Conservation (phyloP, 2,329 filamentous ascomycete species). For the Cordyceps javanica region DNA sequence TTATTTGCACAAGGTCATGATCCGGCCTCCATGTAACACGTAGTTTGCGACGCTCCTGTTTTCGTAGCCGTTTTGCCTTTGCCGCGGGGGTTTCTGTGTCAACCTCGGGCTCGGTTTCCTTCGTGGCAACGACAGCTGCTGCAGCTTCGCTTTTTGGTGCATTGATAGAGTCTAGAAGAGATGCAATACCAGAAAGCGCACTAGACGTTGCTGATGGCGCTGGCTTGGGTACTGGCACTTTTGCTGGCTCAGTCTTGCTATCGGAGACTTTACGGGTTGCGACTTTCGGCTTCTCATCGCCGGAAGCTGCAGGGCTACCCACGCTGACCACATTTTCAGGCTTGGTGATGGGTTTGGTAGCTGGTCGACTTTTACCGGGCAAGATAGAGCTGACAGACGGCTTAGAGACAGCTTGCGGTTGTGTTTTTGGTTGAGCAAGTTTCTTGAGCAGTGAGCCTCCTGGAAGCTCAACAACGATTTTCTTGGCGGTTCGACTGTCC, state of each 20-base stretch:
- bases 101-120: conserved; percentile 43
- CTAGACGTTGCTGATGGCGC: conserved; percentile 26
- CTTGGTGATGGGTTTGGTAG: conserved; percentile 37
- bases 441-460: conserved; percentile 34
- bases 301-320: conserved; percentile 22
- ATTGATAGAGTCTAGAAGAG: conserved; percentile 46
- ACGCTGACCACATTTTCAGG: conserved; percentile 20
- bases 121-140: conserved; percentile 36
- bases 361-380: conserved; percentile 42
- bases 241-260: conserved; percentile 20
- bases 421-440: conserved; percentile 30
- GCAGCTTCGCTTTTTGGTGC: conserved; percentile 32
- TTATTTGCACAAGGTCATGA: conserved; percentile 58
- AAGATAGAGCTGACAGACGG: conserved; percentile 23
- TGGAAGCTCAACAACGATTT: conserved; percentile 34
- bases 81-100: conserved; percentile 62
- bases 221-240: conserved; percentile 22
- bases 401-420: conserved; percentile 25
- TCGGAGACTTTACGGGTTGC: conserved; percentile 2
- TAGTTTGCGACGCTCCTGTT: conserved; percentile 64
- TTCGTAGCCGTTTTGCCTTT: conserved; percentile 60
- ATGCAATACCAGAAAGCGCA: conserved; percentile 44
- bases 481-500: conserved; percentile 35
- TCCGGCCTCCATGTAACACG: conserved; percentile 67
- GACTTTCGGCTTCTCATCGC: conserved; percentile 27